phyloP scores from a whole-genome alignment of 176 grass and related monocot genomes.

The Guadua angustifolia region DNA sequence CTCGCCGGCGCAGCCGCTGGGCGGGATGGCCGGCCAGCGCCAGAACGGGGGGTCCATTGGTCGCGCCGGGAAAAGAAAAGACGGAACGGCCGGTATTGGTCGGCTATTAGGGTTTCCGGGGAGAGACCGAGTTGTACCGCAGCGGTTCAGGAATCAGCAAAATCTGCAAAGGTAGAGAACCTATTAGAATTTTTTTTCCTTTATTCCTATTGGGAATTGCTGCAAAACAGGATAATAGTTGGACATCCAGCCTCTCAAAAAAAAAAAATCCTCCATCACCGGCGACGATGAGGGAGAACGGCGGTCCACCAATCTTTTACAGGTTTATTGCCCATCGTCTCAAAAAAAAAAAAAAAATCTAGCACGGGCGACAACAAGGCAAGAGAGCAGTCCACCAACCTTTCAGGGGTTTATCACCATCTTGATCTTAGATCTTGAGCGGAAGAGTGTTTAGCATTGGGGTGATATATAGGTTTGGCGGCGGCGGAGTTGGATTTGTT shows the following conservation, averaged over 20 bases:
- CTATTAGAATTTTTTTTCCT: background rate
- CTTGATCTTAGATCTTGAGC: background rate
- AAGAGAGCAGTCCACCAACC: rapidly evolving
- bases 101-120: constrained; percentile 47
- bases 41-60: constrained; percentile 12
- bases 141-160: constrained; percentile 17
- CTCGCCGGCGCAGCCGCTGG: constrained; percentile 42
- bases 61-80: background rate
- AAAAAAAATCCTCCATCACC: no score
- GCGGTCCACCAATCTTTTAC: background rate
- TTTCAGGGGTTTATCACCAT: background rate
- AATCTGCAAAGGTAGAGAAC: background rate
- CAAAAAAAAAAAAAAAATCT: no score
- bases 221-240: background rate
- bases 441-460: background rate
- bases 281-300: rapidly evolving
- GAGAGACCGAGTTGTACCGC: background rate
- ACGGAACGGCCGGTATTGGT: background rate
- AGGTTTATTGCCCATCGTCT: rapidly evolving
- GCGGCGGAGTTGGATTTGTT: background rate
- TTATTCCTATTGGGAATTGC: background rate
- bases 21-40: background rate
- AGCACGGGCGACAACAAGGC: rapidly evolving
- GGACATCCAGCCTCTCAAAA: no score
- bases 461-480: no score